Evolutionary conservation across 768 basidiomycete species (phyloP), one percentile per base, ranked within the genome.

Genomic region (Royoungia palumana): DNA sequence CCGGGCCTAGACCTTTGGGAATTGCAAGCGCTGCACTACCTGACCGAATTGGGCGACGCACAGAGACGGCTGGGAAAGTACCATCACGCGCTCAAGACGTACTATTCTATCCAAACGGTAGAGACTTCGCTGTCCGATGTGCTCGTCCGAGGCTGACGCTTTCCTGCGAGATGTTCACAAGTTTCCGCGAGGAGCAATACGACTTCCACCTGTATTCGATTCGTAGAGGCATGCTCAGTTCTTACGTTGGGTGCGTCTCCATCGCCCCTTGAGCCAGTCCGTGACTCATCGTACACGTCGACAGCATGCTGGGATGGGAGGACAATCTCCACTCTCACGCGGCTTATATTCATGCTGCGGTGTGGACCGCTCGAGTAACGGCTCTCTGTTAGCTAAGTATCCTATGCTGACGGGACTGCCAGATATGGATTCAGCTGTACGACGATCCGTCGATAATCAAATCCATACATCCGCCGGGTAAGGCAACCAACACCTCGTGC

Each of bases 141-240:
- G 52, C 37, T 35, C 28, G 25, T 24, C 24, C 32, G 28, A 39
- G 19, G 39, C 40, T 60, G 30, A 19, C 60, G 45, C 41, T 14
- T 44, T 19, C 27, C 41, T 24, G 35, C 51, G 32, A 90, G 89
- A 71, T 85, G 14, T 97, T 95, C 65, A 78, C 85, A 45, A 87
- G 88, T 44, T 80, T 89, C 55, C 92, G 96, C 55, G 93, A 97
- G 56, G 94, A 96, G 61, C 94, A 98, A 69, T 97, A 87, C 58
- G 96, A 99, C 67, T 99, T 99, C 76, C 96, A 99, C 65, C 83
- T 87, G 7, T 99, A 97, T 67, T 90, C 90, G 56, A 56, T 97
- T 56, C 84, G 96, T 45, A 93, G 89, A 58, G 89, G 85, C 59
- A 95, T 89, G 8, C 70, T 98, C 28, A 86, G 84, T 45, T 81